These are phyloP conservation scores for Emmonsia crescens DNA, from an alignment of 2,329 filamentous ascomycete genomes.

Conservation along the genomic window DNA sequence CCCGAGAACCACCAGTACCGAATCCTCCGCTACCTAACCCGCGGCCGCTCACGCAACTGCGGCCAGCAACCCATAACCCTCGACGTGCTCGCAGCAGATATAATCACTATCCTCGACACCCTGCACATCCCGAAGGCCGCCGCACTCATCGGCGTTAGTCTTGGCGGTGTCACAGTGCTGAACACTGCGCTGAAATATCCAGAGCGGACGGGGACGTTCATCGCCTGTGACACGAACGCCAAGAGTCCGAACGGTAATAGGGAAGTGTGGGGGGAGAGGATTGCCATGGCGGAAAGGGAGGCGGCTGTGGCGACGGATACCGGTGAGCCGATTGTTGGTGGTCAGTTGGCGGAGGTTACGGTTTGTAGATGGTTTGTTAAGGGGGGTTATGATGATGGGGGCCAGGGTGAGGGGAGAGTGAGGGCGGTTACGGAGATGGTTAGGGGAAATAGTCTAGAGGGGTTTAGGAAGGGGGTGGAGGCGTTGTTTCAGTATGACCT, in stretches of 20 bases:
- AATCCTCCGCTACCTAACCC: conserved; percentile 65
- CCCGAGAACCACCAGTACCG: conserved; percentile 50
- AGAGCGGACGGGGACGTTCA: conserved; percentile 46
- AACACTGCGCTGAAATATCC: conserved; percentile 61
- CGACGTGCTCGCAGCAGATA: conserved; percentile 34
- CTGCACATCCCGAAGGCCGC: conserved; percentile 58
- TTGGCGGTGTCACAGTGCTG: conserved; percentile 69
- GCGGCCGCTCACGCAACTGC: conserved; percentile 48
- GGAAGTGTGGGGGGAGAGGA: conserved; percentile 67
- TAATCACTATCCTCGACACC: conserved; percentile 54
- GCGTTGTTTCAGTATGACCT: conserved; percentile 44
- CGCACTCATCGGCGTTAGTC: conserved; percentile 62
- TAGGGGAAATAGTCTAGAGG: conserved; percentile 54
- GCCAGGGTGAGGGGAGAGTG: conserved; percentile 40
- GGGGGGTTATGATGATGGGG: conserved; percentile 43
- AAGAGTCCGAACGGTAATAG: conserved; percentile 63
- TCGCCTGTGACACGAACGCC: conserved; percentile 71
- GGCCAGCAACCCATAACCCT: conserved; percentile 35
- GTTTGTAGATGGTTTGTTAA: conserved; percentile 64
- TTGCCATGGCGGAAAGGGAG: conserved; percentile 54
- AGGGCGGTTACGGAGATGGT: conserved; percentile 58
- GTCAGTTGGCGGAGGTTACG: conserved; percentile 56
- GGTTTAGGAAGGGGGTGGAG: conserved; percentile 73
- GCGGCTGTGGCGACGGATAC: conserved; percentile 21
- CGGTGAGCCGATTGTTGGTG: conserved; percentile 47